Percentiles rank a stretch among this genome's conserved stretches.
phyloP scores from a whole-genome alignment of 352 stramenopile genomes.

The Phytopythium cucurbitacearum region DNA sequence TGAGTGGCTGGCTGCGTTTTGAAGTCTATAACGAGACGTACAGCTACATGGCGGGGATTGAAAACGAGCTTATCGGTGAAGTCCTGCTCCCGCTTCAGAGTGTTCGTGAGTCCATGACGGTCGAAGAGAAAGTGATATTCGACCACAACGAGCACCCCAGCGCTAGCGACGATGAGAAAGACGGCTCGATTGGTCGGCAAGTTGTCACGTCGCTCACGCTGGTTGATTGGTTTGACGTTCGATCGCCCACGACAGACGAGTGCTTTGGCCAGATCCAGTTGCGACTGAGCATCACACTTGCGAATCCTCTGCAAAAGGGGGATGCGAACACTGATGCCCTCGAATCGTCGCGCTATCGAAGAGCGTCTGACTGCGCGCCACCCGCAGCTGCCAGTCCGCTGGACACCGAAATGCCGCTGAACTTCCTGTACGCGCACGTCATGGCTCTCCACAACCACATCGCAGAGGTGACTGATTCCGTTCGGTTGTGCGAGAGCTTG shows the following conservation, averaged over 20 bases:
- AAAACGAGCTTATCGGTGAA: constrained; percentile 72
- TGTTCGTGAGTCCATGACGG: constrained; percentile 52
- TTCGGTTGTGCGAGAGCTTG: constrained; percentile 57
- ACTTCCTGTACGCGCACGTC: constrained; percentile 73
- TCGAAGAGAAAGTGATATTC: constrained; percentile 52
- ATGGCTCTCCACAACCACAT: constrained; percentile 64
- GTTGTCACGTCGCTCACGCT: constrained; percentile 61
- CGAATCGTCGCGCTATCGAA: constrained; percentile 18
- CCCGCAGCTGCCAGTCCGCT: constrained; percentile 32
- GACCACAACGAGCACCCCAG: constrained; percentile 12
- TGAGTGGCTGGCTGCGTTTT: constrained; percentile 65
- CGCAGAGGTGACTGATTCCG: constrained; percentile 56
- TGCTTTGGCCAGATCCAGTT: constrained; percentile 71
- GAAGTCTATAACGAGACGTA: constrained; percentile 78
- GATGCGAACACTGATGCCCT: background rate
- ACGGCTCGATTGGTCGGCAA: constrained; percentile 24
- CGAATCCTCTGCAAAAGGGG: constrained; percentile 37
- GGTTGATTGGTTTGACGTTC: constrained; percentile 79
- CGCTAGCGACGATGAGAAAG: background rate
- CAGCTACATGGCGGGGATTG: constrained; percentile 69
- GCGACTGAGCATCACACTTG: constrained; percentile 61
- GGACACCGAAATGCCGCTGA: constrained; percentile 59
- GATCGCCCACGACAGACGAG: constrained; percentile 49
- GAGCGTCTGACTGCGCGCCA: constrained; percentile 35
- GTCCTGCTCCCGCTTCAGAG: constrained; percentile 69